Evolutionary conservation across 768 basidiomycete genomes (phyloP).

Genomic region (Lactarius trivialis): DNA sequence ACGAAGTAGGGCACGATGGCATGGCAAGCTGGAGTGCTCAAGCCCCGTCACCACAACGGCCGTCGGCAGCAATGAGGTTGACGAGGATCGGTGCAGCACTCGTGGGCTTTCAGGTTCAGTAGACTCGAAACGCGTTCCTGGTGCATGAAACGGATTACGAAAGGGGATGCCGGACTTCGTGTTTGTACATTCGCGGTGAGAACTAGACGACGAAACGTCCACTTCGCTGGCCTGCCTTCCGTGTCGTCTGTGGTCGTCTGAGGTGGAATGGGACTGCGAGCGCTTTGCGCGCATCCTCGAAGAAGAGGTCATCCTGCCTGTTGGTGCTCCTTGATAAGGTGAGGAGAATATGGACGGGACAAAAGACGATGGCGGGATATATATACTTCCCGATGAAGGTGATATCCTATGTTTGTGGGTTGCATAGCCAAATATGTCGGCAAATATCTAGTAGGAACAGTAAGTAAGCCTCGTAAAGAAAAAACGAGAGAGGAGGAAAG

Average conservation of each 20-base stretch:
- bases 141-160: conserved; percentile 30
- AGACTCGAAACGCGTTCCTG: conserved; percentile 26
- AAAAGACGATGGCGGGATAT: conserved; percentile 28
- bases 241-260: not conserved
- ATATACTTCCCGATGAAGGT: conserved; percentile 25
- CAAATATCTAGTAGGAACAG: conserved; percentile 42
- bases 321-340: conserved; percentile 24
- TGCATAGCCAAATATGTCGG: conserved; percentile 50
- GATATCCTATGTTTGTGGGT: conserved; percentile 52
- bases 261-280: not conserved
- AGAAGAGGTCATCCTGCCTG: conserved; percentile 13
- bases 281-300: conserved; percentile 11
- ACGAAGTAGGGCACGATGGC: conserved; percentile 51
- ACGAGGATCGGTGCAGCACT: conserved; percentile 3
- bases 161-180: not conserved
- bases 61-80: conserved; percentile 38
- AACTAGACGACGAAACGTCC: not conserved
- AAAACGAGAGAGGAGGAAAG: not conserved
- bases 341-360: conserved; percentile 36
- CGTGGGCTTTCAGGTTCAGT: conserved; percentile 3
- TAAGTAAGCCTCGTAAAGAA: not conserved
- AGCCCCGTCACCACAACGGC: conserved; percentile 66
- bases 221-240: conserved; percentile 1
- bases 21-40: conserved; percentile 48
- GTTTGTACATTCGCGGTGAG: conserved; percentile 5